These are phyloP conservation scores for Cucurbita pepo DNA, from an alignment of 306 rosid species.

Conservation along the genomic window DNA sequence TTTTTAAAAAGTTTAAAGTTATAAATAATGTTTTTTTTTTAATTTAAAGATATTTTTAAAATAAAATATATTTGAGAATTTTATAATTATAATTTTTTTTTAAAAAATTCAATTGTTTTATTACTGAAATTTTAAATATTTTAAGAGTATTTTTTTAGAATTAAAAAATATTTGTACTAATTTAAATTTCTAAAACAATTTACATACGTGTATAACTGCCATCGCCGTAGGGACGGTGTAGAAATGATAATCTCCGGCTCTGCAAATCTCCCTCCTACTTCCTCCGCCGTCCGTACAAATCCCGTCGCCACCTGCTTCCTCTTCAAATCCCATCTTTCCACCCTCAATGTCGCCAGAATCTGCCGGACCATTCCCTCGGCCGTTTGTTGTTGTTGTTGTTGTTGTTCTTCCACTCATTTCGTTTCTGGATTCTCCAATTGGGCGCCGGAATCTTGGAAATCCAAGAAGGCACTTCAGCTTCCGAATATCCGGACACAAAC, in stretches of 20 bases:
- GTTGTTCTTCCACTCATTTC: not conserved
- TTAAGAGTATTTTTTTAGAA: too few relatives aligned
- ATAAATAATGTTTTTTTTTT: too few relatives aligned
- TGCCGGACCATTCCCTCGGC: not conserved
- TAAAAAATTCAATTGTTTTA: too few relatives aligned
- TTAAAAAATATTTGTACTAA: too few relatives aligned
- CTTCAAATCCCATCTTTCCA: not conserved
- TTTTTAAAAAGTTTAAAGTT: too few relatives aligned
- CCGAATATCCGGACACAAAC: slow-evolving; percentile 21
- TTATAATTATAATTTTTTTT: too few relatives aligned
- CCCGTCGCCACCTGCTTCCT: not conserved
- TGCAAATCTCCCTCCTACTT: not conserved
- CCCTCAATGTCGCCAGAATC: not conserved
- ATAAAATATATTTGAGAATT: too few relatives aligned
- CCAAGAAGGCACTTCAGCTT: slow-evolving; percentile 22
- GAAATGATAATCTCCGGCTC: not conserved
- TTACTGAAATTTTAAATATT: too few relatives aligned
- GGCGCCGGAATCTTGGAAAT: slow-evolving; percentile 26
- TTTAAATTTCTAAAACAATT: too few relatives aligned
- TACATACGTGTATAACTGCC: too few relatives aligned
- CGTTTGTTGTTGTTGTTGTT: not conserved
- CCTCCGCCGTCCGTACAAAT: not conserved
- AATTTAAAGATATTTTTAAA: too few relatives aligned
- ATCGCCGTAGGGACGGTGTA: not conserved
- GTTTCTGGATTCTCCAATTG: slow-evolving; percentile 3